Conservation (phyloP, 73 alveolate species). For the Diophrys appendiculata region DNA sequence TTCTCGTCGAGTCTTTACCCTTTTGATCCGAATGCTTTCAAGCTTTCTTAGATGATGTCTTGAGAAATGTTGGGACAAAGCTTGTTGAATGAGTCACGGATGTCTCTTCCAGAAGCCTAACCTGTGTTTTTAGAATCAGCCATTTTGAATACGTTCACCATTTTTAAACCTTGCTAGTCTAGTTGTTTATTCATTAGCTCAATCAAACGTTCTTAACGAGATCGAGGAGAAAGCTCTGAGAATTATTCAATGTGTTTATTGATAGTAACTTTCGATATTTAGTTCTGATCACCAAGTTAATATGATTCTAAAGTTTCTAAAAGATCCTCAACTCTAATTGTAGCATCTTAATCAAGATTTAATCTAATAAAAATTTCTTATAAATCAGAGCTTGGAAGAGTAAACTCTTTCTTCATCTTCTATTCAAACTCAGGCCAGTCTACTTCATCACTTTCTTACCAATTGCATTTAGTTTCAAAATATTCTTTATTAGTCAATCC, state of each 20-base stretch:
- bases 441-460: not conserved
- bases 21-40: slow-evolving; percentile 64
- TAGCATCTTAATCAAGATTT: slow-evolving; percentile 41
- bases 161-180: slow-evolving; percentile 8
- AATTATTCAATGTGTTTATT: slow-evolving; percentile 12
- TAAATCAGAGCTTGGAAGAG: slow-evolving; percentile 3
- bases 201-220: slow-evolving; percentile 34
- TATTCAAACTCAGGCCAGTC: not conserved
- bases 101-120: not conserved
- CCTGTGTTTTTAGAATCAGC: slow-evolving; percentile 35
- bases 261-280: not conserved
- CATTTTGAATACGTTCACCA: slow-evolving; percentile 48
- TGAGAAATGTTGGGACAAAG: slow-evolving; percentile 26
- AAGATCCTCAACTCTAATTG: slow-evolving; percentile 24
- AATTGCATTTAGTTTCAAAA: not conserved
- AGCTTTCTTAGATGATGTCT: slow-evolving; percentile 33
- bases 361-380: slow-evolving; percentile 33
- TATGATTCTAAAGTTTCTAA: slow-evolving; percentile 32
- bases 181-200: slow-evolving; percentile 15
- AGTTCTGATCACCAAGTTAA: slow-evolving; percentile 7
- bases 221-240: slow-evolving; percentile 45
- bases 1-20: slow-evolving; percentile 70
- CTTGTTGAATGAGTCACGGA: slow-evolving; percentile 24
- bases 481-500: not conserved
- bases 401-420: not conserved